phyloP scores from a whole-genome alignment of 495 filamentous ascomycete genomes.

The Margaritispora aquatica region DNA sequence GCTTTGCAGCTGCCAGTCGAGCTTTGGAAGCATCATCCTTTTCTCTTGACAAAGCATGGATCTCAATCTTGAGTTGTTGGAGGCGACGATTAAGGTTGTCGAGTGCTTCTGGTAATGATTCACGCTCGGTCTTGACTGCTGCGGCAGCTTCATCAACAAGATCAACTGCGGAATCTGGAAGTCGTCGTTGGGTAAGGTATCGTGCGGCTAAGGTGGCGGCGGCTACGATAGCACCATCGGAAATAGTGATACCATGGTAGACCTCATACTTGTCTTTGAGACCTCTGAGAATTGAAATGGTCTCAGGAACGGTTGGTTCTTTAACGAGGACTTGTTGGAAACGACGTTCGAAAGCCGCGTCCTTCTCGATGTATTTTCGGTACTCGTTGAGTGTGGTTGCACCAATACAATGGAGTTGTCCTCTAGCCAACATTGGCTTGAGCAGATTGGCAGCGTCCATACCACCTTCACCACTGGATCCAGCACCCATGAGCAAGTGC shows the following conservation, averaged over 20 bases:
- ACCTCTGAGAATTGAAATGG: slow-evolving; percentile 92
- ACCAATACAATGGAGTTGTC: slow-evolving; percentile 95
- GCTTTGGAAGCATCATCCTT: slow-evolving; percentile 87
- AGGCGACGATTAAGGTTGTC: slow-evolving; percentile 85
- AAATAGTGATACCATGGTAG: slow-evolving; percentile 94
- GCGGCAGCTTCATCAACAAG: slow-evolving; percentile 94
- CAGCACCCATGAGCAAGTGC: slow-evolving; percentile 96
- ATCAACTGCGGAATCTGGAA: slow-evolving; percentile 95
- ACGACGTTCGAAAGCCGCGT: slow-evolving; percentile 93
- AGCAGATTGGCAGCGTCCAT: slow-evolving; percentile 98
- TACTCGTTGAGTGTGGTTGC: slow-evolving; percentile 94
- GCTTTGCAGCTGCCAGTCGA: slow-evolving; percentile 73
- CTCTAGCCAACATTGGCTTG: slow-evolving; percentile 94
- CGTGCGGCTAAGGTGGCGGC: slow-evolving; percentile 85
- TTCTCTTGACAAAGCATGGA: slow-evolving; percentile 87
- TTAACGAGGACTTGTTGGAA: slow-evolving; percentile 98
- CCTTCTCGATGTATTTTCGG: slow-evolving; percentile 98
- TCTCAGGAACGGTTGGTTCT: slow-evolving; percentile 82
- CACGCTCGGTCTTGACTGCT: slow-evolving; percentile 86
- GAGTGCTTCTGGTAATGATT: slow-evolving; percentile 91
- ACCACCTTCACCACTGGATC: slow-evolving; percentile 85
- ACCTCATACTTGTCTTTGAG: slow-evolving; percentile 97
- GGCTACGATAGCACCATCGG: slow-evolving; percentile 86
- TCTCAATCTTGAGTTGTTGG: slow-evolving; percentile 91
- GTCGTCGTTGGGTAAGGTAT: slow-evolving; percentile 81